Evolutionary conservation across 768 basidiomycete genomes (phyloP).

Genomic region (Phylloporus arenicola): DNA sequence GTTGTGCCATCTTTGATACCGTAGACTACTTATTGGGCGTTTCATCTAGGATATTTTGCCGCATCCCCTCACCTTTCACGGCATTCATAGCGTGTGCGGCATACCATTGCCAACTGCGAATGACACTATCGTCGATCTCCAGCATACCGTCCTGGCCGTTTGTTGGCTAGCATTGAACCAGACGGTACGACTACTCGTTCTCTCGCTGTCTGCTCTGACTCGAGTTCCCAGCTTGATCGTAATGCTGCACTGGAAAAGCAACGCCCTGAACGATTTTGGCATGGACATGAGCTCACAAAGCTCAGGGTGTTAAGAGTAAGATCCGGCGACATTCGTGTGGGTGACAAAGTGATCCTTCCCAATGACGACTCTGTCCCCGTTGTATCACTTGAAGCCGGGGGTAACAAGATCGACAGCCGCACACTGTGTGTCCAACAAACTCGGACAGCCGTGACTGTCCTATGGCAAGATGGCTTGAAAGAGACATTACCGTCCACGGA

Average conservation of each 20-base stretch:
- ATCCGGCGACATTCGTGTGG: slow-evolving; percentile 65
- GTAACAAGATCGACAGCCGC: slow-evolving; percentile 45
- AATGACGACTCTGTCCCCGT: slow-evolving; percentile 41
- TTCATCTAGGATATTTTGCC: slow-evolving; percentile 60
- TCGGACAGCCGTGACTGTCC: slow-evolving; percentile 57
- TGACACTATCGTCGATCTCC: slow-evolving; percentile 67
- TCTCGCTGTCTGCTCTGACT: slow-evolving; percentile 2
- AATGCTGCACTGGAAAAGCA: slow-evolving; percentile 48
- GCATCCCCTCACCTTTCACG: slow-evolving; percentile 41
- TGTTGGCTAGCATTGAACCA: slow-evolving; percentile 89
- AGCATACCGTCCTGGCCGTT: slow-evolving; percentile 73
- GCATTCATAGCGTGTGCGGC: slow-evolving; percentile 43
- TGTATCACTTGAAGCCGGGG: slow-evolving; percentile 57
- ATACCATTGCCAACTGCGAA: slow-evolving; percentile 37
- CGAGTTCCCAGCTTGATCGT: slow-evolving; percentile 49
- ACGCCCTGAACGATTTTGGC: slow-evolving; percentile 76
- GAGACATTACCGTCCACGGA: slow-evolving; percentile 58
- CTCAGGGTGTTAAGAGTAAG: slow-evolving; percentile 59
- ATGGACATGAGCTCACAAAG: slow-evolving; percentile 53
- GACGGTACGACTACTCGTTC: slow-evolving; percentile 42
- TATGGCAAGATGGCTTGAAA: slow-evolving; percentile 84
- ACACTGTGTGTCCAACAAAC: slow-evolving; percentile 67
- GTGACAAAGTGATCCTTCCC: slow-evolving; percentile 65
- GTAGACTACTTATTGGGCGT: slow-evolving; percentile 1
- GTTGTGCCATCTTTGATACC: slow-evolving; percentile 20